Conservation (phyloP, 495 filamentous ascomycete genomes). For the Podospora fimiseda region DNA sequence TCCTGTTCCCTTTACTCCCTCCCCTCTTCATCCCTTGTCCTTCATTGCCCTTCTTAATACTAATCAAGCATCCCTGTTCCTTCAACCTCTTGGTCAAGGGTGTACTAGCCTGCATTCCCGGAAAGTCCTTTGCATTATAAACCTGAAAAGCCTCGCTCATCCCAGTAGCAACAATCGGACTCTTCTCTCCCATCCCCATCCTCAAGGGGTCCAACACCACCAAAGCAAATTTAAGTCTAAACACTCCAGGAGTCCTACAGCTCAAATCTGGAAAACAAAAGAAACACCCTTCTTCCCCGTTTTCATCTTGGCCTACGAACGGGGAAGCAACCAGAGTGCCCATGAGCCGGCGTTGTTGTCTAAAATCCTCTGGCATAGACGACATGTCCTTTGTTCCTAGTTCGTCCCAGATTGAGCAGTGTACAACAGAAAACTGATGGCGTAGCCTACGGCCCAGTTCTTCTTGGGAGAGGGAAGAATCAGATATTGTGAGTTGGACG, state of each 20-base stretch:
- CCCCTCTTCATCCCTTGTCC: conserved; percentile 42
- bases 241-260: conserved; percentile 77
- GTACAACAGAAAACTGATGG: conserved; percentile 74
- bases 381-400: conserved; percentile 55
- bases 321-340: conserved; percentile 71
- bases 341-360: conserved; percentile 64
- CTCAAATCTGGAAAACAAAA: conserved; percentile 95
- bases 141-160: conserved; percentile 81
- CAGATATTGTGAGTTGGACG: conserved; percentile 72
- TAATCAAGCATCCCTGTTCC: conserved; percentile 68
- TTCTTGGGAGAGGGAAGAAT: conserved; percentile 48
- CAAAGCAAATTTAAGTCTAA: conserved; percentile 78
- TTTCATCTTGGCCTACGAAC: conserved; percentile 62
- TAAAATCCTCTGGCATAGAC: conserved; percentile 50
- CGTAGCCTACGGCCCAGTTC: conserved; percentile 56
- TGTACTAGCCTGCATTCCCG: conserved; percentile 78
- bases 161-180: conserved; percentile 56
- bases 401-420: conserved; percentile 69
- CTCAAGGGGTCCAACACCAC: conserved; percentile 62
- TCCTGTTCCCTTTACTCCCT: conserved; percentile 38
- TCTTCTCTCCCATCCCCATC: conserved; percentile 44
- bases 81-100: conserved; percentile 62
- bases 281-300: conserved; percentile 68
- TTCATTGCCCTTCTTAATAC: conserved; percentile 78
- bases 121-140: conserved; percentile 94